Percentiles rank a stretch among this genome's conserved stretches.
Evolutionary conservation across 1,284 basidiomycete genomes (phyloP).

Genomic region (Irpex sp.): DNA sequence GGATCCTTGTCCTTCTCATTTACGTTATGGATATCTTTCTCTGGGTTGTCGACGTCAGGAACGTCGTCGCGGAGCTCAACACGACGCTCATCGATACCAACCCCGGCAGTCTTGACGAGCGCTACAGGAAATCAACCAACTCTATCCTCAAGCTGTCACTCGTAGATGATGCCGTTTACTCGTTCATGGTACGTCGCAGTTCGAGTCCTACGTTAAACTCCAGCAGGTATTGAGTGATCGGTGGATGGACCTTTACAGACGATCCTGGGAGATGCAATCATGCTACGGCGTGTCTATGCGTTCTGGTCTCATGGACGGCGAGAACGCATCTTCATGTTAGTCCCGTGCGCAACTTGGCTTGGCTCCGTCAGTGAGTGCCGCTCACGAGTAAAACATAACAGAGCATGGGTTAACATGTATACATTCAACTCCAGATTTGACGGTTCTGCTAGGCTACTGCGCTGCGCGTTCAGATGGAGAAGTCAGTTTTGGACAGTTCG

Average conservation of each 20-base stretch:
- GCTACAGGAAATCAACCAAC: constrained; percentile 2
- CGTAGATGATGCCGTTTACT: constrained; percentile 9
- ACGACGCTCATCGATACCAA: constrained; percentile 4
- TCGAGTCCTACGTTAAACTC: background rate
- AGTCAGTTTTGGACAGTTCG: constrained; percentile 10
- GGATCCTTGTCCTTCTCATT: constrained; percentile 8
- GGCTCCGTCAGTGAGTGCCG: constrained; percentile 11
- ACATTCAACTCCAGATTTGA: background rate
- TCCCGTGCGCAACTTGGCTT: constrained; percentile 7
- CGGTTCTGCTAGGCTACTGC: constrained; percentile 11
- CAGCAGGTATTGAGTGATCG: background rate
- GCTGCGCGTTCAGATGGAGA: constrained; percentile 7
- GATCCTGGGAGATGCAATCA: constrained; percentile 7
- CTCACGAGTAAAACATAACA: no score
- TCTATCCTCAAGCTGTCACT: constrained; percentile 2
- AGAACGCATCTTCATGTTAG: constrained; percentile 9
- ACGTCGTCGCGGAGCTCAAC: constrained; percentile 8
- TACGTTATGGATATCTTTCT: constrained; percentile 9
- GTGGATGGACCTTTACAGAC: constrained; percentile 3
- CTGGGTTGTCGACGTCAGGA: constrained; percentile 14
- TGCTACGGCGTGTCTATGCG: constrained; percentile 12
- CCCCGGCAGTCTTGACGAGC: constrained; percentile 3
- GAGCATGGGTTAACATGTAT: no score
- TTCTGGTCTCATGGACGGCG: constrained; percentile 9
- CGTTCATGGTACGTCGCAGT: constrained; percentile 9